These are phyloP conservation scores for Colletotrichum tamarilloi DNA, from an alignment of 2,329 filamentous ascomycete genomes.

Conservation along the genomic window DNA sequence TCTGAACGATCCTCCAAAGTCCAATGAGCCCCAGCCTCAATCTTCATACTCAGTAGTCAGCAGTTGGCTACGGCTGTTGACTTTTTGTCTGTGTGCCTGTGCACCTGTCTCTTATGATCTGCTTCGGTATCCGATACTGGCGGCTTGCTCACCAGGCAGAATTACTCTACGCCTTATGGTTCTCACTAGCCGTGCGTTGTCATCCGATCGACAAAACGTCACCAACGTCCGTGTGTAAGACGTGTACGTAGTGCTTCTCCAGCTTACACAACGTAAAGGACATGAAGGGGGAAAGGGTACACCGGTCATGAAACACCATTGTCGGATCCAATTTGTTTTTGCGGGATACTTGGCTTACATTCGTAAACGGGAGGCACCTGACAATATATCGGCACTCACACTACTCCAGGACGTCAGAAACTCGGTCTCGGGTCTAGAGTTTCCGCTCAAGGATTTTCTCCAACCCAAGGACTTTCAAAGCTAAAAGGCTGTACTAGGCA, in stretches of 20 bases:
- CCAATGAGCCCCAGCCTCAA: not conserved
- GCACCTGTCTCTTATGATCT: not conserved
- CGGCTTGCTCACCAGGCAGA: not conserved
- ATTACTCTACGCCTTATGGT: not conserved
- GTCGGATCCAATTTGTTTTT: not conserved
- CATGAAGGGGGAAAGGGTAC: not conserved
- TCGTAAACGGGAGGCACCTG: no score
- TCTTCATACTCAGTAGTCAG: not conserved
- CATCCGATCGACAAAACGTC: slow-evolving; percentile 16
- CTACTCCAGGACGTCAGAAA: not conserved
- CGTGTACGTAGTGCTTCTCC: not conserved
- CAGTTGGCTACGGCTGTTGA: not conserved
- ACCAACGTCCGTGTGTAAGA: not conserved
- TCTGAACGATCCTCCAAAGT: not conserved
- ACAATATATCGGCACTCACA: not conserved
- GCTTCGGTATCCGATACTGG: not conserved
- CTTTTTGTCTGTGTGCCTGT: not conserved
- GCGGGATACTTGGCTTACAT: not conserved
- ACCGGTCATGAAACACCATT: slow-evolving; percentile 11
- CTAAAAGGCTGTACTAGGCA: not conserved
- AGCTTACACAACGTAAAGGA: not conserved
- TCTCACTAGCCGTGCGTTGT: not conserved
- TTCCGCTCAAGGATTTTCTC: not conserved
- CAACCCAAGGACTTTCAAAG: no score
- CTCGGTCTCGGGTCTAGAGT: not conserved